A percentile compares a stretch with the other conserved stretches of the same genome.
phyloP scores from a whole-genome alignment of 2,329 filamentous ascomycete genomes.

The Ceratocystis variospora region DNA sequence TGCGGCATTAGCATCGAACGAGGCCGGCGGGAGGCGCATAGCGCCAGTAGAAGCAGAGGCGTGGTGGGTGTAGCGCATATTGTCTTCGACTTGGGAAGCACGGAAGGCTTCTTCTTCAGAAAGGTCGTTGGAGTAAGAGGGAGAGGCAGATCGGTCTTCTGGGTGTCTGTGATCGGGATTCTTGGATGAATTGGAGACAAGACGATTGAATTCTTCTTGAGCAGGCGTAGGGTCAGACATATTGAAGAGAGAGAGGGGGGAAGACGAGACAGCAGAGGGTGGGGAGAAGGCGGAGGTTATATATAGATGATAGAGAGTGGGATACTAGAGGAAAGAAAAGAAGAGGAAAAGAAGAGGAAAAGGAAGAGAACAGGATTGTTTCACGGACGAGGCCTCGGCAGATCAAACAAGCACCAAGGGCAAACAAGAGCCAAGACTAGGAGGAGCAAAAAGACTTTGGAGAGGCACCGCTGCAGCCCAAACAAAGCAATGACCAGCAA shows the following conservation, averaged over 20 bases:
- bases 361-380: conserved; percentile 4
- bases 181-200: conserved; percentile 42
- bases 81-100: conserved; percentile 44
- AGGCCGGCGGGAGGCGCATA: conserved; percentile 47
- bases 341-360: background rate
- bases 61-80: conserved; percentile 49
- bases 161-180: conserved; percentile 33
- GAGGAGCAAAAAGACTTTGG: conserved; percentile 4
- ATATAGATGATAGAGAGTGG: conserved; percentile 9
- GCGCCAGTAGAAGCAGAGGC: conserved; percentile 33
- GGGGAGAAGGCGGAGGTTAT: background rate
- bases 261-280: background rate
- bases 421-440: conserved; percentile 4
- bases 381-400: conserved; percentile 5
- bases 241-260: conserved; percentile 25
- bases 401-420: conserved; percentile 10
- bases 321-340: background rate
- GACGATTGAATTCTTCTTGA: conserved; percentile 52
- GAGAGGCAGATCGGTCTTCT: conserved; percentile 41
- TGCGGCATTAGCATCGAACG: conserved; percentile 53
- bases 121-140: conserved; percentile 33
- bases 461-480: conserved; percentile 4
- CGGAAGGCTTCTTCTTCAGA: conserved; percentile 44
- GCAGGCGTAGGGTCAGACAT: conserved; percentile 46
- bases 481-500: conserved; percentile 14